Percentiles rank a stretch among this genome's conserved stretches.
Evolutionary conservation across 495 filamentous ascomycete genomes (phyloP).

Genomic region (Usnea hakonensis): DNA sequence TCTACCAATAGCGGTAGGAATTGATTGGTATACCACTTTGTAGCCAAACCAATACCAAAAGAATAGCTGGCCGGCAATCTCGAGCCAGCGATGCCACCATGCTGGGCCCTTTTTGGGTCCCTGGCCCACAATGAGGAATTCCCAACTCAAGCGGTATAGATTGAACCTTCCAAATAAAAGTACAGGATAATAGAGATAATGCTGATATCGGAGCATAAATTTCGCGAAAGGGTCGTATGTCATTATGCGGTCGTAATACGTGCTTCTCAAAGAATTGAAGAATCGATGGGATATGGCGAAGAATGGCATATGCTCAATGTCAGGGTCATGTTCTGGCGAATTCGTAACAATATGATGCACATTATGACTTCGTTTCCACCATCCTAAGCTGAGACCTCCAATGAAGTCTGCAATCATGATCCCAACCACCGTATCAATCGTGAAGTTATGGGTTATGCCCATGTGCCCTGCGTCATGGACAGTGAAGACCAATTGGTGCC

Average conservation of each 20-base stretch:
- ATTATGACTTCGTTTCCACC: slow-evolving; percentile 98
- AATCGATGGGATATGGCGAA: slow-evolving; percentile 89
- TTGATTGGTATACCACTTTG: slow-evolving; percentile 63
- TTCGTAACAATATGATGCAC: slow-evolving; percentile 98
- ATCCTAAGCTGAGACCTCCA: slow-evolving; percentile 83
- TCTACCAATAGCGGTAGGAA: slow-evolving; percentile 63
- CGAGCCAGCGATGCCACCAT: slow-evolving; percentile 83
- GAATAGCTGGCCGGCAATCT: slow-evolving; percentile 70
- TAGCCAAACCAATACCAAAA: slow-evolving; percentile 98
- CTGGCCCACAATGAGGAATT: slow-evolving; percentile 64
- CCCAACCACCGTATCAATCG: slow-evolving; percentile 72
- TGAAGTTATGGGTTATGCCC: slow-evolving; percentile 89
- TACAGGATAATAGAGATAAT: slow-evolving; percentile 82
- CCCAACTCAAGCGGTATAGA: slow-evolving; percentile 77
- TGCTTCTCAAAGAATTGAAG: slow-evolving; percentile 65
- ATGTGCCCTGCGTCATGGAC: slow-evolving; percentile 97
- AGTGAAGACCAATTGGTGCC: slow-evolving; percentile 93
- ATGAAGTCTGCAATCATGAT: slow-evolving; percentile 87
- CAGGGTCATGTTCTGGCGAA: slow-evolving; percentile 91
- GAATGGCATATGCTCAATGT: slow-evolving; percentile 95
- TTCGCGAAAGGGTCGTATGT: slow-evolving; percentile 69
- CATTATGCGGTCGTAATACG: slow-evolving; percentile 87
- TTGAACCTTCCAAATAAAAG: slow-evolving; percentile 87
- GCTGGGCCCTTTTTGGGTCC: slow-evolving; percentile 77
- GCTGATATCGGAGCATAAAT: slow-evolving; percentile 64